phyloP scores from a whole-genome alignment of 345 rosid genomes.

The Iberis pinnata region DNA sequence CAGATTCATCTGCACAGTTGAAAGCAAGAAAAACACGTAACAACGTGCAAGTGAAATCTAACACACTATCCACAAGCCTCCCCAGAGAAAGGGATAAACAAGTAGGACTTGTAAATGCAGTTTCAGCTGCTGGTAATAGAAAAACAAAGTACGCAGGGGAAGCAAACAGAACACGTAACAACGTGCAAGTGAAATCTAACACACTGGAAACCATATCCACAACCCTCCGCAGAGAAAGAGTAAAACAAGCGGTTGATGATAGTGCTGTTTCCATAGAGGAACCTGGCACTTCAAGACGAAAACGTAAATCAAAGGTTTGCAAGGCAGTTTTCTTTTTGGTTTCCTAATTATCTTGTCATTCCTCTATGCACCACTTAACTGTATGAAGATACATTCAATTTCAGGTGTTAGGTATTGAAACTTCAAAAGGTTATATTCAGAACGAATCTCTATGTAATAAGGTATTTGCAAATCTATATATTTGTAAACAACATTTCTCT shows the following conservation, averaged over 20 bases:
- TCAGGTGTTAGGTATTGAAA: background rate
- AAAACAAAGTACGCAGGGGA: too few species aligned
- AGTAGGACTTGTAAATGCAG: too few species aligned
- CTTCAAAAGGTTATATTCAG: slow-evolving; percentile 25
- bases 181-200: slow-evolving; percentile 39
- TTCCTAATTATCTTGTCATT: background rate
- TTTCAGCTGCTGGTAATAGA: too few species aligned
- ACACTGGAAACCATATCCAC: slow-evolving; percentile 44
- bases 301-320: slow-evolving; percentile 30
- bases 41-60: too few species aligned
- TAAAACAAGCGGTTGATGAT: slow-evolving; percentile 30
- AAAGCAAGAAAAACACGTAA: background rate
- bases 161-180: slow-evolving; percentile 21
- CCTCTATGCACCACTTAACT: background rate
- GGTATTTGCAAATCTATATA: slow-evolving; percentile 36
- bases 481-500: background rate
- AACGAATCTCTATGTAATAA: slow-evolving; percentile 32
- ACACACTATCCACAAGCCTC: too few species aligned
- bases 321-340: slow-evolving; percentile 1
- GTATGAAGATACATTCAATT: background rate
- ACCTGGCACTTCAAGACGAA: slow-evolving; percentile 20
- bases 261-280: slow-evolving; percentile 9
- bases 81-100: too few species aligned
- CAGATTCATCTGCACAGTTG: background rate
- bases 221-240: slow-evolving; percentile 35